A percentile compares a stretch with the other conserved stretches of the same genome.
These are phyloP conservation scores for Vaccinium macrocarpon DNA, from an alignment of 148 eudicot genomes.

Conservation along the genomic window DNA sequence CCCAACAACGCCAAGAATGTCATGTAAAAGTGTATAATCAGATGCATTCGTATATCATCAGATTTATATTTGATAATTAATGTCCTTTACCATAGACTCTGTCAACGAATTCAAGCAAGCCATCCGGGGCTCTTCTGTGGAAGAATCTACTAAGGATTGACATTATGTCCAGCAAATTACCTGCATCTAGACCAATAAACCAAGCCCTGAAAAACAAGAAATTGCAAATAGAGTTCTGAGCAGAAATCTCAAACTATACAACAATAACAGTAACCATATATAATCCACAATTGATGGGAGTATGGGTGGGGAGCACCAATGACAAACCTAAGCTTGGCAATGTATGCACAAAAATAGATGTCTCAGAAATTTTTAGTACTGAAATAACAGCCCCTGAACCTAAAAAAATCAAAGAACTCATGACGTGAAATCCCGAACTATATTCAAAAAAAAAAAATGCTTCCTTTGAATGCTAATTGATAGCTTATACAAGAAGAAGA, in stretches of 20 bases:
- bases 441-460: background rate
- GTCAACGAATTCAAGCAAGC: constrained; percentile 88
- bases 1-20: background rate
- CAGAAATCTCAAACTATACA: background rate
- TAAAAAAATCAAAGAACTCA: background rate
- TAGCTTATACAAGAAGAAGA: background rate
- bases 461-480: background rate
- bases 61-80: background rate
- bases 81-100: constrained; percentile 81
- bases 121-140: constrained; percentile 92
- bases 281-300: background rate
- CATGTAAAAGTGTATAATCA: background rate
- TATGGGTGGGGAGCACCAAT: background rate
- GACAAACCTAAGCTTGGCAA: background rate
- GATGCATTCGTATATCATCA: background rate
- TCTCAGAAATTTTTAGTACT: background rate
- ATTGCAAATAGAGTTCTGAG: constrained; percentile 6
- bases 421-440: background rate
- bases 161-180: constrained; percentile 36
- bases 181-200: background rate
- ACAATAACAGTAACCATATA: background rate
- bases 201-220: constrained; percentile 16
- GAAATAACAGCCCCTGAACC: background rate
- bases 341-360: background rate
- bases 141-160: constrained; percentile 95